Percentiles rank a stretch among this genome's conserved stretches.
Evolutionary conservation across 2,329 filamentous ascomycete genomes (phyloP).

Genomic region (Seiridium cupressi): DNA sequence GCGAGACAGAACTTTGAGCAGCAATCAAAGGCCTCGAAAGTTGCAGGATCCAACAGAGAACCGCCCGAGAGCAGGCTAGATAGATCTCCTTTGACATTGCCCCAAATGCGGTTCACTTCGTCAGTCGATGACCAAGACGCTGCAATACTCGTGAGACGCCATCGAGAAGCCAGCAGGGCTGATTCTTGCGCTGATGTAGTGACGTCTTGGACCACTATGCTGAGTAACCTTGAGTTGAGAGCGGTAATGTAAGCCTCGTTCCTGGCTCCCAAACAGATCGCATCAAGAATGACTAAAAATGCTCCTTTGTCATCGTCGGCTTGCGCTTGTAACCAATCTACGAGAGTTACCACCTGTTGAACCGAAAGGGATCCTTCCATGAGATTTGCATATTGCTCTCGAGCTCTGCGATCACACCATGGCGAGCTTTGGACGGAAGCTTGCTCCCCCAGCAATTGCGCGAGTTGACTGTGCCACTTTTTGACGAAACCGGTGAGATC

Average conservation of each 20-base stretch:
- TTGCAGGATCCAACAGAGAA: constrained; percentile 16
- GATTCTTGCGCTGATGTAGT: constrained; percentile 17
- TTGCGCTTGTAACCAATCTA: constrained; percentile 31
- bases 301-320: constrained; percentile 17
- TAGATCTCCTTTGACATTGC: constrained; percentile 19
- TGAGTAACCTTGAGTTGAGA: constrained; percentile 29
- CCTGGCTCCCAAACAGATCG: constrained; percentile 32
- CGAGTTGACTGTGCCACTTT: constrained; percentile 32
- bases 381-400: constrained; percentile 23
- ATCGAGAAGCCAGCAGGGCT: constrained; percentile 22
- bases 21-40: constrained; percentile 27
- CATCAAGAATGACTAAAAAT: constrained; percentile 34
- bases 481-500: constrained; percentile 36
- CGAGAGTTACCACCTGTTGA: constrained; percentile 32
- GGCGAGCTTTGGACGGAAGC: constrained; percentile 14
- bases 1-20: constrained; percentile 24
- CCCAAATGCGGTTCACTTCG: constrained; percentile 22
- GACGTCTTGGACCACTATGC: constrained; percentile 26
- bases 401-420: constrained; percentile 25
- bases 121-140: constrained; percentile 24
- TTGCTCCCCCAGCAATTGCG: constrained; percentile 9
- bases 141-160: constrained; percentile 24
- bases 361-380: constrained; percentile 33
- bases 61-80: constrained; percentile 22
- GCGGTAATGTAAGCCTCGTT: constrained; percentile 29